These are phyloP conservation scores for Neofusicoccum umdonicola DNA, from an alignment of 2,329 filamentous ascomycete genomes.

Conservation along the genomic window DNA sequence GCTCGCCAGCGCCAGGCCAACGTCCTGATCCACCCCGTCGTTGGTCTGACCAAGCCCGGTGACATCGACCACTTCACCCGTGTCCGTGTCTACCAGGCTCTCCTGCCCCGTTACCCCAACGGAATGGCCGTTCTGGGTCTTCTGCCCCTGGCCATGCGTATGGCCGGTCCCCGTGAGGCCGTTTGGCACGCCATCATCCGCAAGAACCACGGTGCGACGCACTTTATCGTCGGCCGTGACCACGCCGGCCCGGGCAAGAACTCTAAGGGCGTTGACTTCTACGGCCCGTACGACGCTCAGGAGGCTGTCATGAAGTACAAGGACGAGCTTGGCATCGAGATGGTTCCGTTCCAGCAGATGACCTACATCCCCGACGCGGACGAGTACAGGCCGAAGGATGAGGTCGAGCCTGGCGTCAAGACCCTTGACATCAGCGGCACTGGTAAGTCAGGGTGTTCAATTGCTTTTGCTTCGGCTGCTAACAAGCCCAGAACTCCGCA, in stretches of 20 bases:
- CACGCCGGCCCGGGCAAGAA: constrained; percentile 98
- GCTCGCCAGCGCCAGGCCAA: constrained; percentile 95
- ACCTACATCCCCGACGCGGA: constrained; percentile 97
- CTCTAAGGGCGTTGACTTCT: constrained; percentile 94
- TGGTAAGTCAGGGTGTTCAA: constrained; percentile 25
- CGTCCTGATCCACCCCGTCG: constrained; percentile 97
- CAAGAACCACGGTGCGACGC: constrained; percentile 98
- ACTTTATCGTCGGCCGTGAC: constrained; percentile 99
- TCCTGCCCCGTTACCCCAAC: constrained; percentile 95
- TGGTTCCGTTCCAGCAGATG: constrained; percentile 99
- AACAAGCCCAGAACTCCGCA: constrained; percentile 79
- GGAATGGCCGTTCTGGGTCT: constrained; percentile 98
- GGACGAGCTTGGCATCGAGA: constrained; percentile 95
- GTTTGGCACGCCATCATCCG: constrained; percentile 99
- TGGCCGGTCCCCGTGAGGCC: constrained; percentile 96
- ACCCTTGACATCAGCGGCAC: constrained; percentile 61
- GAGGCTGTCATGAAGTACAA: constrained; percentile 94
- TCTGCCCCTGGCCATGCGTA: constrained; percentile 94
- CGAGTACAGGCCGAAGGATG: constrained; percentile 91
- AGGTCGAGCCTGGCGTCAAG: constrained; percentile 78
- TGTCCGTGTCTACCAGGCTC: constrained; percentile 96
- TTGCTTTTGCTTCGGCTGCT: neutral
- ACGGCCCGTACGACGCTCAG: constrained; percentile 97
- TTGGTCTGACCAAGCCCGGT: constrained; percentile 96
- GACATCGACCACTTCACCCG: constrained; percentile 99